Evolutionary conservation across 2,329 filamentous ascomycete genomes (phyloP).

Genomic region (Aspergillus brasiliensis): DNA sequence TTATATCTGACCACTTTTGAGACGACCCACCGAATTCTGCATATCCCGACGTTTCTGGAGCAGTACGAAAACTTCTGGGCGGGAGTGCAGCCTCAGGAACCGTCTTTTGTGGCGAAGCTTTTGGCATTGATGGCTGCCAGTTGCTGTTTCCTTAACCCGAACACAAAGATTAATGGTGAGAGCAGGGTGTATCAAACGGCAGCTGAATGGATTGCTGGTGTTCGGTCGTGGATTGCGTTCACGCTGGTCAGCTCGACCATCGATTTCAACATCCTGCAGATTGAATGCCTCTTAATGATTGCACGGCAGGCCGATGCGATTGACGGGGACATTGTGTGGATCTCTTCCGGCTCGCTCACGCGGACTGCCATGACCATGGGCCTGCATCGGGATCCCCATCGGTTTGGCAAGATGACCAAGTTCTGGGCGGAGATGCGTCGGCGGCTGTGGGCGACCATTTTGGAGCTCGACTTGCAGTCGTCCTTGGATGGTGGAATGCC

Average conservation of each 20-base stretch:
- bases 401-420: slow-evolving; percentile 35
- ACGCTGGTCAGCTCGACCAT: slow-evolving; percentile 34
- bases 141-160: slow-evolving; percentile 44
- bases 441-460: slow-evolving; percentile 48
- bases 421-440: slow-evolving; percentile 50
- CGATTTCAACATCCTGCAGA: slow-evolving; percentile 35
- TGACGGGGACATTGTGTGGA: slow-evolving; percentile 39
- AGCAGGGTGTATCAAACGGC: slow-evolving; percentile 51
- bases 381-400: slow-evolving; percentile 42
- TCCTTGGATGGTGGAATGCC: slow-evolving; percentile 38
- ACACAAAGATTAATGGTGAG: slow-evolving; percentile 23
- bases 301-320: slow-evolving; percentile 35
- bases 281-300: slow-evolving; percentile 36
- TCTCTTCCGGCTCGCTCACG: slow-evolving; percentile 42
- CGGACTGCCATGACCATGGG: slow-evolving; percentile 48
- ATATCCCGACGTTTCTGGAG: slow-evolving; percentile 58
- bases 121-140: slow-evolving; percentile 45
- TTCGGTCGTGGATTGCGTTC: slow-evolving; percentile 38
- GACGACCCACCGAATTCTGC: slow-evolving; percentile 59
- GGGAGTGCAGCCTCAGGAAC: slow-evolving; percentile 41
- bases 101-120: slow-evolving; percentile 51
- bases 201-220: slow-evolving; percentile 42
- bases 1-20: slow-evolving; percentile 61
- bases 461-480: slow-evolving; percentile 45
- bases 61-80: slow-evolving; percentile 61